Conservation (phyloP, 495 filamentous ascomycete species). For the Hypoxylon subgilvum region DNA sequence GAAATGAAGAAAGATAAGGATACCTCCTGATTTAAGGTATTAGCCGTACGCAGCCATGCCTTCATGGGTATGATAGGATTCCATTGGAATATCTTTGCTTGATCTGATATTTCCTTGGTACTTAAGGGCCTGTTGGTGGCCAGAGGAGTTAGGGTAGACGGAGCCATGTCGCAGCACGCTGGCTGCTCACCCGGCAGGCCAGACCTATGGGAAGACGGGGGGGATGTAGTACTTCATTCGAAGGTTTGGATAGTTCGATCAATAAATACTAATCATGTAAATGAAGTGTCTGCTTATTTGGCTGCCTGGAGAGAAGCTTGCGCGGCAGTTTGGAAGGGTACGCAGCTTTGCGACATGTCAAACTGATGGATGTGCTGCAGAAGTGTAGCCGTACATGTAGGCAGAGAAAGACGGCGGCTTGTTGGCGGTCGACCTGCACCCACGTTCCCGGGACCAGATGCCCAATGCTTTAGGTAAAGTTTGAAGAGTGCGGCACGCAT, state of each 20-base stretch:
- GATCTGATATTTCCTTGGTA: conserved; percentile 71
- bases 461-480: background rate
- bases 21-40: conserved; percentile 80
- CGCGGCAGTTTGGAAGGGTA: conserved; percentile 6
- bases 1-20: conserved; percentile 13
- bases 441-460: background rate
- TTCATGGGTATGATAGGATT: conserved; percentile 72
- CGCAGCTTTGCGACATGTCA: background rate
- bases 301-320: conserved; percentile 27
- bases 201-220: background rate
- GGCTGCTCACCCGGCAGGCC: conserved; percentile 4
- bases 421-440: too few relatives aligned
- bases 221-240: conserved; percentile 14
- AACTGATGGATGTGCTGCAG: too few relatives aligned
- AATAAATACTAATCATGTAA: conserved; percentile 3
- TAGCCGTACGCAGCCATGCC: conserved; percentile 82
- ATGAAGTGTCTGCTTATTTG: background rate
- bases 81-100: conserved; percentile 79
- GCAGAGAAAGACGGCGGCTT: too few relatives aligned
- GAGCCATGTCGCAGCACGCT: conserved; percentile 23
- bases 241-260: background rate
- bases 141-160: background rate
- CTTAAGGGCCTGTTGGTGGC: conserved; percentile 62
- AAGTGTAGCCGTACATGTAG: too few relatives aligned
- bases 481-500: background rate